These are phyloP conservation scores for Exutisphaerella laricina DNA, from an alignment of 2,329 filamentous ascomycete species.

Conservation along the genomic window DNA sequence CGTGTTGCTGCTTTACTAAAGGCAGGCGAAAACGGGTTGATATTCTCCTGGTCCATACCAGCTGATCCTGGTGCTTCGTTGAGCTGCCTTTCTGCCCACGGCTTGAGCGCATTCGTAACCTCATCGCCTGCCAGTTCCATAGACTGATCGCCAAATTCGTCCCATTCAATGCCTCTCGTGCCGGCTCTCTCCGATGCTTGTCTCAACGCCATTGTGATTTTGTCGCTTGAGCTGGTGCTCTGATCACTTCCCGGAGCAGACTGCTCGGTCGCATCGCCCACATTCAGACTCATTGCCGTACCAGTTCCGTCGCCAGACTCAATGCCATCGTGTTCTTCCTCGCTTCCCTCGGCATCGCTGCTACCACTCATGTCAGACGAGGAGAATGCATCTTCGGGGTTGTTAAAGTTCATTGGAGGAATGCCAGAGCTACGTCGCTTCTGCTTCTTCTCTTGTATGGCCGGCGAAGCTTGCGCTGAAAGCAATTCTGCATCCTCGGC, in stretches of 20 bases:
- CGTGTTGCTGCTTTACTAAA: slow-evolving; percentile 30
- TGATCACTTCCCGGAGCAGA: slow-evolving; percentile 35
- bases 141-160: slow-evolving; percentile 50
- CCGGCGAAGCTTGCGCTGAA: slow-evolving; percentile 22
- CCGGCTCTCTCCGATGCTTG: slow-evolving; percentile 71
- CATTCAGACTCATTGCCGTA: slow-evolving; percentile 75
- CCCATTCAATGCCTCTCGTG: slow-evolving; percentile 60
- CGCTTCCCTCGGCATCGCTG: slow-evolving; percentile 55
- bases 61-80: slow-evolving; percentile 22
- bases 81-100: slow-evolving; percentile 55
- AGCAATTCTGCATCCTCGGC: slow-evolving; percentile 37
- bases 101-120: slow-evolving; percentile 66
- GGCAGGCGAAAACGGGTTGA: slow-evolving; percentile 46
- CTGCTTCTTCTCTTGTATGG: slow-evolving; percentile 61
- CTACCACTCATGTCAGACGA: slow-evolving; percentile 80
- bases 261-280: slow-evolving; percentile 44
- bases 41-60: slow-evolving; percentile 45
- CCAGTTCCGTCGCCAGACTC: slow-evolving; percentile 58
- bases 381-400: slow-evolving; percentile 60
- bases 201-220: slow-evolving; percentile 70
- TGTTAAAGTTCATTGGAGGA: slow-evolving; percentile 59
- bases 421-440: slow-evolving; percentile 60
- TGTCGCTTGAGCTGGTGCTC: slow-evolving; percentile 62
- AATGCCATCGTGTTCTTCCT: slow-evolving; percentile 51
- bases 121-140: slow-evolving; percentile 57